Evolutionary conservation across 352 stramenopile genomes (phyloP), one percentile per base, ranked within the genome.

Genomic region (Stephanocyclus meneghinianus): DNA sequence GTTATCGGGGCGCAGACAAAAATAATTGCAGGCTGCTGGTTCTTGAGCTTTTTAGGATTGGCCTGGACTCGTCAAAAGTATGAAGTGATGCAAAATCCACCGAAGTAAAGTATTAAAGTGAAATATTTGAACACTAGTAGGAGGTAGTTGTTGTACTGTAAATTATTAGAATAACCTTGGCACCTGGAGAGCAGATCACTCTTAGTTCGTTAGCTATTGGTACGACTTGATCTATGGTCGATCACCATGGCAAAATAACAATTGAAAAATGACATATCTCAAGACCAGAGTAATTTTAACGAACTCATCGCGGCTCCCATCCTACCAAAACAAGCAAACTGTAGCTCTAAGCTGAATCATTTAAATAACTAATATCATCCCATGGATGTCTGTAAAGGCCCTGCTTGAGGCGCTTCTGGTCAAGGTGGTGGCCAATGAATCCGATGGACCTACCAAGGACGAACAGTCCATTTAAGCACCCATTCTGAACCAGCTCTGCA

Each of bases 321-420:
- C 35, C 35, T 40, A 40, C 35, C 35, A 40, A 40, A 40, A 8
- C 4, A 40, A 40, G 7, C 3, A 40, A 9, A 8, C 35, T 40
- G 35, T 40, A 44, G 30, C 21, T 44, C 57, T 65, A 65, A 51
- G 35, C 11, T n/a, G 32, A 65, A 13, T 75, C 91, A 81, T 95
- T 91, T 72, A 97, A 88, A 89, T 98, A 98, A 78, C 94, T 97
- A 80, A 98, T 98, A 87, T 98, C 96, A 88, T 98, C 96, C 95
- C 95, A 98, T 47, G 96, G 96, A 84, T 98, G 96, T 64, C 96
- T 92, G 90, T 98, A 98, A n/a, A 98, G 89, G 59, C 95, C 95
- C 88, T 98, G 96, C 90, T 98, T 98, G 60, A 98, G 92, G 48
- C 96, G 92, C 91, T 98, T 98, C 87, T 98, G 96, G 91, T 98